A percentile compares a stretch with the other conserved stretches of the same genome.
Evolutionary conservation across 495 filamentous ascomycete genomes (phyloP).

Genomic region (Amniculicola lignicola): DNA sequence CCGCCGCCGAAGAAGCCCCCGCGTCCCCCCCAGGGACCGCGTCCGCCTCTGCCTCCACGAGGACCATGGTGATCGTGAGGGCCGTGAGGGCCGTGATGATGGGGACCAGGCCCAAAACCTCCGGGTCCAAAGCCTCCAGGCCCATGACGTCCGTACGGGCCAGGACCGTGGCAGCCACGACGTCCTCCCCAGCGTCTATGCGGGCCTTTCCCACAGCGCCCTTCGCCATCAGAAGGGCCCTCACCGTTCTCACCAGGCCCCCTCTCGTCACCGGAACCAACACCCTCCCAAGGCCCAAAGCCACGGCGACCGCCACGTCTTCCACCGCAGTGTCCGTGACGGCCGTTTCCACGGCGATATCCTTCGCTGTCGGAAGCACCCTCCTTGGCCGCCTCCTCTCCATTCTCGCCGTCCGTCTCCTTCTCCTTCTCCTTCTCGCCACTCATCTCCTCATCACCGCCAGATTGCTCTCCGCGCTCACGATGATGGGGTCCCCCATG

Average conservation of each 20-base stretch:
- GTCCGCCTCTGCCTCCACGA: slow-evolving; percentile 35
- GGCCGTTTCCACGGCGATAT: neutral
- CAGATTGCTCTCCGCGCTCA: neutral
- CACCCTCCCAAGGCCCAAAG: no score
- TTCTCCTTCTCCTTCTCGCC: neutral
- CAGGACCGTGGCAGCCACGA: slow-evolving; percentile 17
- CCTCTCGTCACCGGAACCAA: neutral
- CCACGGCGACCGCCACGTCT: slow-evolving; percentile 13
- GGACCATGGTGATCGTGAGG: slow-evolving; percentile 12
- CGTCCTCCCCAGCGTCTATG: slow-evolving; percentile 1
- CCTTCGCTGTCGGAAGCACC: slow-evolving; percentile 11
- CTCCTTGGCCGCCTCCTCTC: slow-evolving; percentile 3
- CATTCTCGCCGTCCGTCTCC: slow-evolving; percentile 7
- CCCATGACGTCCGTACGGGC: slow-evolving; percentile 8
- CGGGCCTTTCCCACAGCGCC: neutral
- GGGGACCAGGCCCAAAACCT: neutral
- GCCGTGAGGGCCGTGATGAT: neutral
- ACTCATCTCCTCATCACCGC: neutral
- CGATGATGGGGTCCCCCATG: slow-evolving; percentile 10
- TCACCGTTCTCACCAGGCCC: neutral
- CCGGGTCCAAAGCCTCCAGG: slow-evolving; percentile 5
- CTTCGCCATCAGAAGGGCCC: neutral
- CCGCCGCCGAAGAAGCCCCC: slow-evolving; percentile 29
- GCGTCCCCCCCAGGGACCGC: slow-evolving; percentile 45
- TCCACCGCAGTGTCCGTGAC: slow-evolving; percentile 7